Percentiles rank a stretch among this genome's conserved stretches.
Evolutionary conservation across 2,329 filamentous ascomycete species (phyloP).

Genomic region (Hypoxylon rubiginosum): DNA sequence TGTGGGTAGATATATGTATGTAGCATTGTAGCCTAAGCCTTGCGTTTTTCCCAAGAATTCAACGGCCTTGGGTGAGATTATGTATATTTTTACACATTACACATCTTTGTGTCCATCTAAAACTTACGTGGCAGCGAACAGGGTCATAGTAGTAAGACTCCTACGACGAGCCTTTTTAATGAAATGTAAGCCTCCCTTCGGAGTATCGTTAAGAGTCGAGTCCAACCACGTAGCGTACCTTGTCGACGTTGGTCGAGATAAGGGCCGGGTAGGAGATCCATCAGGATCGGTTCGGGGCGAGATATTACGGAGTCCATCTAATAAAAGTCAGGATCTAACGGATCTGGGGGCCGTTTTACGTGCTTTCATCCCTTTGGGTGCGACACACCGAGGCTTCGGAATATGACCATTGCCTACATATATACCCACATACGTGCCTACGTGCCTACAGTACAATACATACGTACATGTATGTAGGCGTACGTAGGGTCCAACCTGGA

Average conservation of each 20-base stretch:
- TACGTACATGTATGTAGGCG: neutral
- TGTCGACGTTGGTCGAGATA: slow-evolving; percentile 26
- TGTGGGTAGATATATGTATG: too few species aligned
- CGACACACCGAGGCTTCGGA: slow-evolving; percentile 37
- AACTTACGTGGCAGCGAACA: slow-evolving; percentile 37
- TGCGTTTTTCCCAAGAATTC: slow-evolving; percentile 34
- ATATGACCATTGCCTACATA: slow-evolving; percentile 25
- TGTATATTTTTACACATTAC: slow-evolving; percentile 25
- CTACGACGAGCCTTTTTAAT: slow-evolving; percentile 28
- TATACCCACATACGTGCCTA: neutral
- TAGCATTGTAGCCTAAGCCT: slow-evolving; percentile 38
- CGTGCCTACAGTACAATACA: neutral
- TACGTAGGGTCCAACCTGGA: slow-evolving; percentile 19
- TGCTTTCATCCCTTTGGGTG: slow-evolving; percentile 33
- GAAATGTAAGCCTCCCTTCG: slow-evolving; percentile 36
- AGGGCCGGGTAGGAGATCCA: slow-evolving; percentile 34
- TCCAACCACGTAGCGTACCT: slow-evolving; percentile 32
- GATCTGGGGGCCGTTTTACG: slow-evolving; percentile 39
- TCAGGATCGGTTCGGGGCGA: slow-evolving; percentile 39
- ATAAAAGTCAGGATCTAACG: slow-evolving; percentile 27
- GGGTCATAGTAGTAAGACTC: slow-evolving; percentile 42
- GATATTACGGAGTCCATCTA: slow-evolving; percentile 37
- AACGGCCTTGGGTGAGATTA: slow-evolving; percentile 26
- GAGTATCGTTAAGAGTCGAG: slow-evolving; percentile 34
- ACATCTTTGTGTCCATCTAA: slow-evolving; percentile 13